These are phyloP conservation scores for Viola odorata DNA, from an alignment of 345 rosid species.

Conservation along the genomic window DNA sequence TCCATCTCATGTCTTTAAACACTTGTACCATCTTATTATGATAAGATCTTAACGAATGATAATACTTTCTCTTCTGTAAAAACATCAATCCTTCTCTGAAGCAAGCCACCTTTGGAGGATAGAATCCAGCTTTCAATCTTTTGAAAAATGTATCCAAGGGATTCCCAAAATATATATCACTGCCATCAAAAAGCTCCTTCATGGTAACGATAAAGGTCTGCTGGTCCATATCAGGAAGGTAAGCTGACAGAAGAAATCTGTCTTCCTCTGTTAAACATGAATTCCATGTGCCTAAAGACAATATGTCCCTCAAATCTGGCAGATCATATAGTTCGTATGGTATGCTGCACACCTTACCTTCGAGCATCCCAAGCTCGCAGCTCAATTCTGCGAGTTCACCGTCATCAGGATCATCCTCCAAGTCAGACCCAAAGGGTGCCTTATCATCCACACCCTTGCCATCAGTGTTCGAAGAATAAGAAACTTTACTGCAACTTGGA, in stretches of 20 bases:
- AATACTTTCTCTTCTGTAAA: constrained; percentile 38
- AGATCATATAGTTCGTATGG: constrained; percentile 65
- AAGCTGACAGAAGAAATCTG: constrained; percentile 44
- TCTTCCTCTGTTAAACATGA: constrained; percentile 57
- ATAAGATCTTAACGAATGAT: constrained; percentile 45
- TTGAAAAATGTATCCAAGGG: constrained; percentile 49
- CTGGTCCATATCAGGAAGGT: constrained; percentile 68
- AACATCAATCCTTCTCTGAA: constrained; percentile 37
- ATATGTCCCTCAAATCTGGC: constrained; percentile 47
- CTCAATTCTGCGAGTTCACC: constrained; percentile 26
- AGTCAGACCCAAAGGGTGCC: constrained; percentile 23
- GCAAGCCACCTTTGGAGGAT: constrained; percentile 43
- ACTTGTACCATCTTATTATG: constrained; percentile 39
- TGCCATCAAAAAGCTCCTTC: constrained; percentile 55
- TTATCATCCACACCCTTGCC: constrained; percentile 28
- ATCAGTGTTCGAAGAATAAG: constrained; percentile 12
- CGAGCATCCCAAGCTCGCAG: constrained; percentile 50
- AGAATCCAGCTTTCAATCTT: constrained; percentile 54
- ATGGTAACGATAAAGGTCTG: constrained; percentile 43
- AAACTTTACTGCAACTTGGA: constrained; percentile 15
- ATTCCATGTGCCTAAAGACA: constrained; percentile 62
- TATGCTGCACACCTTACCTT: constrained; percentile 48
- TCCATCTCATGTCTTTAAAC: constrained; percentile 40
- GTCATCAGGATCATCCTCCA: constrained; percentile 41
- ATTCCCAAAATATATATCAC: constrained; percentile 49